A percentile compares a stretch with the other conserved stretches of the same genome.
Conservation (phyloP, 306 rosid genomes). For the Sechiopsis laciniata region DNA sequence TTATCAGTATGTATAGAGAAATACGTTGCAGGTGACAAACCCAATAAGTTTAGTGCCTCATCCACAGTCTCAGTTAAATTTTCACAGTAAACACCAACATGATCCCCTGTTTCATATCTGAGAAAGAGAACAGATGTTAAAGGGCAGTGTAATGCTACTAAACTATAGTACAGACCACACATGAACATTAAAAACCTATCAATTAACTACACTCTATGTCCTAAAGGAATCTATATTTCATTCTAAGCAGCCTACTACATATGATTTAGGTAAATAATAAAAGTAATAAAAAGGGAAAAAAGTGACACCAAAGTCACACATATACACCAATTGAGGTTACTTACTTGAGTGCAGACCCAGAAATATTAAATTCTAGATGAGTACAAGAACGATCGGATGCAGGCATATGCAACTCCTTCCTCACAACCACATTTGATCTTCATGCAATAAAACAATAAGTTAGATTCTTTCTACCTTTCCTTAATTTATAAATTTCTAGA, state of each 20-base stretch:
- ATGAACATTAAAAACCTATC: neutral
- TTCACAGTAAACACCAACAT: conserved; percentile 93
- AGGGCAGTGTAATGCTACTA: neutral
- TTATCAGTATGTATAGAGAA: conserved; percentile 71
- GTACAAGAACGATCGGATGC: conserved; percentile 93
- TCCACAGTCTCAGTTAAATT: conserved; percentile 75
- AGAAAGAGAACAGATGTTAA: conserved; percentile 14
- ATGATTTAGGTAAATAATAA: neutral
- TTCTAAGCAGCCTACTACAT: neutral
- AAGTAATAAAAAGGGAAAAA: neutral
- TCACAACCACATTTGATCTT: conserved; percentile 89
- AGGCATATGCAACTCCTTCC: conserved; percentile 77
- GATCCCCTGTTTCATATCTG: conserved; percentile 99
- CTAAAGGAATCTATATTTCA: neutral
- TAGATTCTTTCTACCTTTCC: conserved; percentile 23
- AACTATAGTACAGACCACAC: neutral
- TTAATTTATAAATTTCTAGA: neutral
- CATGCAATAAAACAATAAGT: conserved; percentile 33
- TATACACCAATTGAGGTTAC: conserved; percentile 24
- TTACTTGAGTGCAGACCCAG: conserved; percentile 71
- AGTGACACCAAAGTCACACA: neutral
- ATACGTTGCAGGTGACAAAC: conserved; percentile 66
- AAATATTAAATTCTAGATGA: conserved; percentile 86
- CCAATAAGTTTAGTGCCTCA: conserved; percentile 59
- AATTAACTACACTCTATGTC: neutral